Evolutionary conservation across 1,284 basidiomycete species (phyloP).

Genomic region (Stereum hirsutum): DNA sequence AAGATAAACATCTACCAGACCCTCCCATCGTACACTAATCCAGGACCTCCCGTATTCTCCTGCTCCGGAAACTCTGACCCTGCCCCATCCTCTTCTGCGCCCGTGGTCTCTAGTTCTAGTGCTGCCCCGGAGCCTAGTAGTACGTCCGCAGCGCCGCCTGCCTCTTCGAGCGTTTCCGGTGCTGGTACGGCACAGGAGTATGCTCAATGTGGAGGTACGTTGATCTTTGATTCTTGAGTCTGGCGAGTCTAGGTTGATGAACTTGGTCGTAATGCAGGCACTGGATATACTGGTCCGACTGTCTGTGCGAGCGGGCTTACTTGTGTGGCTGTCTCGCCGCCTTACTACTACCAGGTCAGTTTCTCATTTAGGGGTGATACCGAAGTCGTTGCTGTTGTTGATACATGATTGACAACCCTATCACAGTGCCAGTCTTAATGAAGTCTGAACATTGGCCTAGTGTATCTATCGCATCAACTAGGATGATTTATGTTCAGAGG

Average conservation of each 20-base stretch:
- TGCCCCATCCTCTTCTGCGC: slow-evolving; percentile 8
- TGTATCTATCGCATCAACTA: too few relatives aligned
- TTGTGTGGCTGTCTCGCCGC: too few relatives aligned
- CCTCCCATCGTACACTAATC: slow-evolving; percentile 30
- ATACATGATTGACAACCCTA: too few relatives aligned
- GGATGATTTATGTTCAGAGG: too few relatives aligned
- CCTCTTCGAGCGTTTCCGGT: background rate
- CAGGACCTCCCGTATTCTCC: slow-evolving; percentile 24
- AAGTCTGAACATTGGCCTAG: too few relatives aligned
- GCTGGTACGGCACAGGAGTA: slow-evolving; percentile 15
- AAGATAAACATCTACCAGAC: slow-evolving; percentile 35
- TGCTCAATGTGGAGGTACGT: slow-evolving; percentile 28
- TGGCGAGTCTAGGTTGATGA: too few relatives aligned
- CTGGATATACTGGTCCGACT: slow-evolving; percentile 15
- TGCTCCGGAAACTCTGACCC: slow-evolving; percentile 14
- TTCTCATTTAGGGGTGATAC: too few relatives aligned
- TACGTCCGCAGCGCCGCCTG: slow-evolving; percentile 7
- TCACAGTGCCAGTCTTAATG: too few relatives aligned
- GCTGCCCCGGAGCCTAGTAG: slow-evolving; percentile 8
- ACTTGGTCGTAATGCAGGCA: background rate
- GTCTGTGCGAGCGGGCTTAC: too few relatives aligned
- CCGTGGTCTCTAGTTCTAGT: slow-evolving; percentile 6
- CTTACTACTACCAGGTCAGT: too few relatives aligned
- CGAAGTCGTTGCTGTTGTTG: too few relatives aligned
- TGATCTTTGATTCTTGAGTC: slow-evolving; percentile 1